phyloP scores from a whole-genome alignment of 106 monocot genomes.

The Agapanthus africanus region DNA sequence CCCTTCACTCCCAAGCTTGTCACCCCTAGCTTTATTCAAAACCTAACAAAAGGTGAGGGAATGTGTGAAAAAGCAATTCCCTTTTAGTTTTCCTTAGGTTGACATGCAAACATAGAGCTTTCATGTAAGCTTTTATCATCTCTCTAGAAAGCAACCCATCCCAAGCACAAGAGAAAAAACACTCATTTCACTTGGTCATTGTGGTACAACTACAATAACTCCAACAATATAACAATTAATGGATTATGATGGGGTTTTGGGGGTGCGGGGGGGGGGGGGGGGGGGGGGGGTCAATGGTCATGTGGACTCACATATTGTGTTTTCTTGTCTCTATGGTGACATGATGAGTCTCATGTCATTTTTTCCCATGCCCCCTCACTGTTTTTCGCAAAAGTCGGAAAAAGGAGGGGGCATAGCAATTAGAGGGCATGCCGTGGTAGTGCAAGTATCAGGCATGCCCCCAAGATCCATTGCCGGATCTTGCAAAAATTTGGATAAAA shows the following conservation, averaged over 20 bases:
- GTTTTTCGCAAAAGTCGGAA: too few species aligned
- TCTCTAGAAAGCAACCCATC: slow-evolving; percentile 8
- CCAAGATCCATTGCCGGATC: slow-evolving; percentile 12
- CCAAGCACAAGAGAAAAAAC: slow-evolving; percentile 3
- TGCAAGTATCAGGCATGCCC: slow-evolving; percentile 17
- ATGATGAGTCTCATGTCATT: slow-evolving; percentile 26
- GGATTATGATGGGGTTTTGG: slow-evolving; percentile 43
- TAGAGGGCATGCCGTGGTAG: slow-evolving; percentile 2
- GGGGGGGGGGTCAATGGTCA: slow-evolving; percentile 29
- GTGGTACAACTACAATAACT: background rate
- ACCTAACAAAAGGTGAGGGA: slow-evolving; percentile 13
- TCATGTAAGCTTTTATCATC: slow-evolving; percentile 18
- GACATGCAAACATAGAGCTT: slow-evolving; percentile 20
- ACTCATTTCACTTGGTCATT: background rate
- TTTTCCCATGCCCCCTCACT: slow-evolving; percentile 1
- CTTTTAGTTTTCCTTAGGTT: slow-evolving; percentile 25
- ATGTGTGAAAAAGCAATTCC: slow-evolving; percentile 26
- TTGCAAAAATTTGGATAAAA: background rate
- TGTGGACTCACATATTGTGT: slow-evolving; percentile 11
- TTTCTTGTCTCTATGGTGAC: slow-evolving; percentile 23
- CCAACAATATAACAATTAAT: slow-evolving; percentile 48
- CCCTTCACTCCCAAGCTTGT: slow-evolving; percentile 60
- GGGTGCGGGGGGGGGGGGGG: too few species aligned
- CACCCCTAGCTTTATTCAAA: slow-evolving; percentile 34
- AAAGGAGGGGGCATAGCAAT: slow-evolving; percentile 3